These are phyloP conservation scores for Xylariaceae sp. DNA, from an alignment of 2,329 filamentous ascomycete species.

Conservation along the genomic window DNA sequence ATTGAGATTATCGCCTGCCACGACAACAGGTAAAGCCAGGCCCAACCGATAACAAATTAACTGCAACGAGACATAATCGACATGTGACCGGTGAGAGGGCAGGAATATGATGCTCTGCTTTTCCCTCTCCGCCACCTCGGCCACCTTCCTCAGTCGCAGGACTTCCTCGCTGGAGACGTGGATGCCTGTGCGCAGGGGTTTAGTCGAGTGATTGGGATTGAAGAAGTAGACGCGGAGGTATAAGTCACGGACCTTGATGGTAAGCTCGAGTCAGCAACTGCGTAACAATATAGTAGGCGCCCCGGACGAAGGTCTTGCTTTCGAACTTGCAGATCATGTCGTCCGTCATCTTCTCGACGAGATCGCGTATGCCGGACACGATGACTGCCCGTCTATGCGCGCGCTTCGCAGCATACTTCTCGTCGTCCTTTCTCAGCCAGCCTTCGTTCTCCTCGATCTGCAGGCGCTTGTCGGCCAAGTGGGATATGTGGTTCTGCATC, in stretches of 20 bases:
- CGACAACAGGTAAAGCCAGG: constrained; percentile 81
- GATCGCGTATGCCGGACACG: constrained; percentile 68
- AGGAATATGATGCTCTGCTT: constrained; percentile 96
- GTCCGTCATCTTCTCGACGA: constrained; percentile 82
- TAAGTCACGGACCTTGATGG: constrained; percentile 60
- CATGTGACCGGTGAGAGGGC: constrained; percentile 89
- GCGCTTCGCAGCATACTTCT: constrained; percentile 50
- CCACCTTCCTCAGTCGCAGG: constrained; percentile 72
- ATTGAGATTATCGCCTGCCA: constrained; percentile 94
- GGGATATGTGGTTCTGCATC: constrained; percentile 67
- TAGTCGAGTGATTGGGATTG: constrained; percentile 4
- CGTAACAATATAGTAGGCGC: constrained; percentile 84
- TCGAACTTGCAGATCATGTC: constrained; percentile 99
- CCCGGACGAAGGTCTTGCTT: constrained; percentile 84
- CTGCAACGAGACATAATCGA: constrained; percentile 93
- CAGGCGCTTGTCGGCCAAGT: constrained; percentile 72
- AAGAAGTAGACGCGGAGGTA: background rate
- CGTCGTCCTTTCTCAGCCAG: constrained; percentile 54
- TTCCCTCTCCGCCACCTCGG: constrained; percentile 74
- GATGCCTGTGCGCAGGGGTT: constrained; percentile 49
- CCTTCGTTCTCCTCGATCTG: constrained; percentile 74
- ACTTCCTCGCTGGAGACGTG: constrained; percentile 96
- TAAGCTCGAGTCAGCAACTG: constrained; percentile 90
- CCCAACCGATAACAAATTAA: constrained; percentile 93
- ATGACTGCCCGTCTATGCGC: constrained; percentile 59